Percentiles rank a stretch among this genome's conserved stretches.
These are phyloP conservation scores for Globisporangium ultimum DNA, from an alignment of 352 stramenopile species.

Conservation along the genomic window DNA sequence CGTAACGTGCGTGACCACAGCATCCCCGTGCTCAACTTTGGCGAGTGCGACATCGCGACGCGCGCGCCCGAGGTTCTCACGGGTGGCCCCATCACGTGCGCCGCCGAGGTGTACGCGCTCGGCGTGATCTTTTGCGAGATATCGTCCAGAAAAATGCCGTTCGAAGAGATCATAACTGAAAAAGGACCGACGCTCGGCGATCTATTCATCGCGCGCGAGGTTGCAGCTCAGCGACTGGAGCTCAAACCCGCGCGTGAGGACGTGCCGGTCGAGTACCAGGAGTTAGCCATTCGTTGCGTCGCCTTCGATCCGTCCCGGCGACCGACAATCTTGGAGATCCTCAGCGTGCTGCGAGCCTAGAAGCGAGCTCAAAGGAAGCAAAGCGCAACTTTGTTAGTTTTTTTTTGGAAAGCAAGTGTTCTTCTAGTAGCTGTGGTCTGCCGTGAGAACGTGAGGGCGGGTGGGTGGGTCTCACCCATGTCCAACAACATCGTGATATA, in stretches of 20 bases:
- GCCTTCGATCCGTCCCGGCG: constrained; percentile 45
- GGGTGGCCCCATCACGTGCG: constrained; percentile 34
- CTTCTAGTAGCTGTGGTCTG: constrained; percentile 10
- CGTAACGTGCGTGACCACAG: constrained; percentile 40
- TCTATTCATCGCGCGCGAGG: constrained; percentile 56
- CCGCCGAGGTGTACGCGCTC: constrained; percentile 67
- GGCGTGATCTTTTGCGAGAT: constrained; percentile 77
- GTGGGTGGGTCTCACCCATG: too few species aligned
- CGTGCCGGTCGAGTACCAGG: constrained; percentile 37
- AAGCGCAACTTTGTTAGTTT: background rate
- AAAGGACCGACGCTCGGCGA: constrained; percentile 54
- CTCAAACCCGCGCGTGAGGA: constrained; percentile 36
- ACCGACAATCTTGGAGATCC: constrained; percentile 36
- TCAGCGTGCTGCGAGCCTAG: constrained; percentile 16
- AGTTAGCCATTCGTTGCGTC: constrained; percentile 39
- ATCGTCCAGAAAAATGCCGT: constrained; percentile 39
- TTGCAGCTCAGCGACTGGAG: constrained; percentile 35
- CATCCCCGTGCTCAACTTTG: constrained; percentile 40
- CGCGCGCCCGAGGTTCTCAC: constrained; percentile 58
- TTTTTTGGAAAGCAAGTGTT: background rate
- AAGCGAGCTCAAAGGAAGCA: background rate
- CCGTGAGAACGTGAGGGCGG: too few species aligned
- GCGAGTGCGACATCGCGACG: constrained; percentile 51
- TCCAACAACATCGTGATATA: too few species aligned
- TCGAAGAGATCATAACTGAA: constrained; percentile 39